Evolutionary conservation across 192 early-diverging fungal species (phyloP).

Genomic region (Dimargaris cristalligena): DNA sequence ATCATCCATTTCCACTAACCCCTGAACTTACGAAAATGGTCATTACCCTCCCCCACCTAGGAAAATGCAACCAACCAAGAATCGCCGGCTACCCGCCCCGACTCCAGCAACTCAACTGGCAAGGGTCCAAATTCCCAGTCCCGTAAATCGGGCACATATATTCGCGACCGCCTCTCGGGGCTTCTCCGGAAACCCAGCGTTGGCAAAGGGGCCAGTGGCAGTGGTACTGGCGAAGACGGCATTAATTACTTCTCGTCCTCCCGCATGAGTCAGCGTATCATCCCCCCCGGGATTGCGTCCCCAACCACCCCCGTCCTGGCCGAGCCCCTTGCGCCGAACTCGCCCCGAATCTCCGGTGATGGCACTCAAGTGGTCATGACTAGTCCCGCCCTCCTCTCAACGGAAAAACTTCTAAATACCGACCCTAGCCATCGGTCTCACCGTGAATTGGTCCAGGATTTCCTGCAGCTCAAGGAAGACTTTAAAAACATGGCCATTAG

Average conservation of each 20-base stretch:
- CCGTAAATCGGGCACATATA: neutral
- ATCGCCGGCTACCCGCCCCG: neutral
- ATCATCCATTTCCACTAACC: too few relatives aligned
- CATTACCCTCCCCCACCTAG: too few relatives aligned
- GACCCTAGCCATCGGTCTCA: constrained; percentile 1
- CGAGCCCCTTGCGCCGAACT: neutral
- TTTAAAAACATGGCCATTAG: neutral
- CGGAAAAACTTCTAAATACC: too few relatives aligned
- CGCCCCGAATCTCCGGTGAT: constrained; percentile 8
- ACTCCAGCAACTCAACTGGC: neutral
- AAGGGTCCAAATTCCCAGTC: neutral
- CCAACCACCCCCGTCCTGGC: constrained; percentile 9
- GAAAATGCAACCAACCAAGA: neutral
- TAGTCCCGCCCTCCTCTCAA: neutral
- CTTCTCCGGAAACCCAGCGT: neutral
- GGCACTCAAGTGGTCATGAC: neutral
- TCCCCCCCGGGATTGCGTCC: neutral
- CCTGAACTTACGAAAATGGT: too few relatives aligned
- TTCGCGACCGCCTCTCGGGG: neutral
- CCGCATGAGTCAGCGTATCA: neutral
- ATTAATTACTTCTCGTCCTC: constrained; percentile 8
- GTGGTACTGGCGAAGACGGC: neutral
- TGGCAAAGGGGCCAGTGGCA: neutral
- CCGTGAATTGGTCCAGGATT: neutral
- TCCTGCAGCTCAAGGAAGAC: constrained; percentile 3